Evolutionary conservation across 306 rosid genomes (phyloP).

Genomic region (Dryas octopetala): DNA sequence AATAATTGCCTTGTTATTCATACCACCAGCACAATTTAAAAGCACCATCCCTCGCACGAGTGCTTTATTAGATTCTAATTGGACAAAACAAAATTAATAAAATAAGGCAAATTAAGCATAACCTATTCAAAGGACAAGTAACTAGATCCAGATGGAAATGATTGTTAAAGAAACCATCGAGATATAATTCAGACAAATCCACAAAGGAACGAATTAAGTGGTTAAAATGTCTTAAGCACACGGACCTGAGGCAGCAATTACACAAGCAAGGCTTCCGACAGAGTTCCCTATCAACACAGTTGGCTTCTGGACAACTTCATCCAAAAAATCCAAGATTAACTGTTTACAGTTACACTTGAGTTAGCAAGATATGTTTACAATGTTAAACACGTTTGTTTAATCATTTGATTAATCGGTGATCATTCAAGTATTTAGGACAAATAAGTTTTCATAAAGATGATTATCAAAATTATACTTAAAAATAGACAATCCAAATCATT

Average conservation of each 20-base stretch:
- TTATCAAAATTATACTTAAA: too few relatives aligned
- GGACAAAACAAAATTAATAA: slow-evolving; percentile 23
- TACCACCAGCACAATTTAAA: slow-evolving; percentile 88
- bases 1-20: slow-evolving; percentile 92
- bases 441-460: too few relatives aligned
- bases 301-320: slow-evolving; percentile 68
- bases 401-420: too few relatives aligned
- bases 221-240: not conserved
- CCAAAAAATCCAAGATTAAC: slow-evolving; percentile 85
- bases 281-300: slow-evolving; percentile 89
- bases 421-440: too few relatives aligned
- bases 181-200: too few relatives aligned
- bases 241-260: slow-evolving; percentile 86
- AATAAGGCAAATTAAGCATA: too few relatives aligned
- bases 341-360: slow-evolving; percentile 30
- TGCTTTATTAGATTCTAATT: slow-evolving; percentile 56
- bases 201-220: too few relatives aligned
- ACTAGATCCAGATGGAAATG: too few relatives aligned
- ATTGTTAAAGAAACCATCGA: too few relatives aligned
- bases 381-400: too few relatives aligned
- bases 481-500: too few relatives aligned
- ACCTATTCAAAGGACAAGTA: too few relatives aligned
- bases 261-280: slow-evolving; percentile 94
- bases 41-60: slow-evolving; percentile 75
- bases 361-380: not conserved